phyloP scores from a whole-genome alignment of 306 rosid genomes.

The Casuarina glauca region DNA sequence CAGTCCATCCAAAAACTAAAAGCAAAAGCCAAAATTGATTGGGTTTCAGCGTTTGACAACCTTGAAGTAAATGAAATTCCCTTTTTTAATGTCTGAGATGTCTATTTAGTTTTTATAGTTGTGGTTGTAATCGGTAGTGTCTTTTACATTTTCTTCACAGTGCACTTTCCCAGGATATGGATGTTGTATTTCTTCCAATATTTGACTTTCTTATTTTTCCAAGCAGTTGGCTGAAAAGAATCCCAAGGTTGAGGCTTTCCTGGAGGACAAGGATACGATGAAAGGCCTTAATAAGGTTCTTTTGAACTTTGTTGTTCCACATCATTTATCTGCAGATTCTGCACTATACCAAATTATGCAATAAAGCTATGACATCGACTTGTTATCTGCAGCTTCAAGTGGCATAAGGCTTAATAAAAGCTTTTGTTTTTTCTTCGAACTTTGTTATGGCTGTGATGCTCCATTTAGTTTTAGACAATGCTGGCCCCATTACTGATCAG shows the following conservation, averaged over 20 bases:
- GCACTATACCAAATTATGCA: no score
- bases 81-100: background rate
- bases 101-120: background rate
- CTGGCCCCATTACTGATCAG: no score
- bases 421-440: no score
- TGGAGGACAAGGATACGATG: conserved; percentile 49
- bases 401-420: no score
- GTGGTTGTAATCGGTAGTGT: background rate
- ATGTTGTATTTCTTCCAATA: background rate
- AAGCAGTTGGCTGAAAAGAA: conserved; percentile 60
- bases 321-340: no score
- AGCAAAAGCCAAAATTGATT: background rate
- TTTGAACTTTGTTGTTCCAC: conserved; percentile 28
- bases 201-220: conserved; percentile 25
- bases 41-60: background rate
- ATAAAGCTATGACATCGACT: no score
- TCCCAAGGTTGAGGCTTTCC: conserved; percentile 52
- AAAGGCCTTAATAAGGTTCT: conserved; percentile 50
- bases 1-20: background rate
- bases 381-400: no score
- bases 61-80: background rate
- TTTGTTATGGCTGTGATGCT: no score
- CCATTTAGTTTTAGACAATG: no score
- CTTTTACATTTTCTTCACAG: background rate
- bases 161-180: background rate